Conservation (phyloP, 2,329 filamentous ascomycete genomes). For the Chrysoporthe deuterocubensis region DNA sequence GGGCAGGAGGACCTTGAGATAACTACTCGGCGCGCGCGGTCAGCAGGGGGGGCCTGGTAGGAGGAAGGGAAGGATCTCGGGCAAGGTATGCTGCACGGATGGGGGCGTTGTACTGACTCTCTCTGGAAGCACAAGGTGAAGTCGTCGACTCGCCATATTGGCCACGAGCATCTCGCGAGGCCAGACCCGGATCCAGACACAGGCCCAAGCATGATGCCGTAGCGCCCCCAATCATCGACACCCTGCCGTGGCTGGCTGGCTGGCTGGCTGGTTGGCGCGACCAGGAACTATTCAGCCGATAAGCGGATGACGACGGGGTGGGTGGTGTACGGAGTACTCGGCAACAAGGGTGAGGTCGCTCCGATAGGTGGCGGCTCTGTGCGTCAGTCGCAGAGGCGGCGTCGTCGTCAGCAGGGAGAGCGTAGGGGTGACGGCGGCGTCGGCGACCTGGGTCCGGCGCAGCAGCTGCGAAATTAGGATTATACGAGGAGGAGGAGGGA, state of each 20-base stretch:
- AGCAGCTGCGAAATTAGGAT: background rate
- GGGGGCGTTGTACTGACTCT: slow-evolving; percentile 55
- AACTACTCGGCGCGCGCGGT: slow-evolving; percentile 53
- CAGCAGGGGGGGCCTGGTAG: slow-evolving; percentile 5
- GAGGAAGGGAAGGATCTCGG: background rate
- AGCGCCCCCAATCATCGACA: slow-evolving; percentile 8
- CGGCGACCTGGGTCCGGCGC: background rate
- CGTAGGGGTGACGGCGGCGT: background rate
- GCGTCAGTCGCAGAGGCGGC: background rate
- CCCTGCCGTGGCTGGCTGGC: slow-evolving; percentile 8
- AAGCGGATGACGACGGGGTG: background rate
- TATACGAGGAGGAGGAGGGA: background rate
- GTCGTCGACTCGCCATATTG: slow-evolving; percentile 67
- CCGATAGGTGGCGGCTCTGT: background rate
- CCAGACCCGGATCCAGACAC: slow-evolving; percentile 44
- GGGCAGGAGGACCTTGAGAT: slow-evolving; percentile 80
- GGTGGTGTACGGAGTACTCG: background rate
- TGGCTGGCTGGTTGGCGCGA: background rate
- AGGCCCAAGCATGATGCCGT: slow-evolving; percentile 31
- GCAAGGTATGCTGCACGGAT: background rate
- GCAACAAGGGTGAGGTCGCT: slow-evolving; percentile 3
- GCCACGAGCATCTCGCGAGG: slow-evolving; percentile 60
- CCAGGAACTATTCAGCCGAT: background rate
- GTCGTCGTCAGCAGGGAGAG: background rate
- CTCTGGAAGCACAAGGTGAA: slow-evolving; percentile 65